Evolutionary conservation across 2,329 filamentous ascomycete species (phyloP), one percentile per base, ranked within the genome.

Genomic region (Trichophyton simii): DNA sequence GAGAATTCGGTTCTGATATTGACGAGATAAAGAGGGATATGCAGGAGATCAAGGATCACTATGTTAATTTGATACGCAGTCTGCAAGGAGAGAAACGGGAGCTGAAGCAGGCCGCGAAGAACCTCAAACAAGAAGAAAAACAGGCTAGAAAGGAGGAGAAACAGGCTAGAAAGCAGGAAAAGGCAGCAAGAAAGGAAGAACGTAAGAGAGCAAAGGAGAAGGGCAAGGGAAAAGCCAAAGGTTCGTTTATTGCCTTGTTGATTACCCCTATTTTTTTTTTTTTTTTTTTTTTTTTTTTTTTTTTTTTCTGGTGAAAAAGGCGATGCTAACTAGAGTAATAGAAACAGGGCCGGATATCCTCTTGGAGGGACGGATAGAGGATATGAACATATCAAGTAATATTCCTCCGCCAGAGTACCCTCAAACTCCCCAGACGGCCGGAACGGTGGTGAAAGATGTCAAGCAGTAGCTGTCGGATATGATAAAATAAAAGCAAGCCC

Each of bases 41-140:
- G 59, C 67, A 68, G n/a, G 68, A 69, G 1, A 71, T 73, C 4
- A 71, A 69, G 50, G 70, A 74, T 57, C 72, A 72, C 3, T 76
- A 76, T 62, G 66, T 69, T 8, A 70, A 72, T 7, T 66, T 74
- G 4, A 63, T 72, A 15, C 68, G 68, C 3, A 70, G 72, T 3
- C 72, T 73, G 0, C 57, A 48, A 59, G 7, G 63, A 50, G 65
- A 64, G 62, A 61, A 65, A 66, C 64, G 63, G 64, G 63, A 68
- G 64, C 62, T 68, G 61, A 61, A 62, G 57, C 60, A 58, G 41
- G 58, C n/a, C 55, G 63, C 62, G 59, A 62, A 61, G 63, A 61
- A 63, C 54, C 59, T 62, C 34, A 64, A 60, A 58, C 64, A 64
- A 60, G 66, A 65, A 63, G 62, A 63, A 64, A 61, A 44, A 41